A percentile compares a stretch with the other conserved stretches of the same genome.
Evolutionary conservation across 202 grass and related monocot species (phyloP).

Genomic region (Elaeis oleifera): DNA sequence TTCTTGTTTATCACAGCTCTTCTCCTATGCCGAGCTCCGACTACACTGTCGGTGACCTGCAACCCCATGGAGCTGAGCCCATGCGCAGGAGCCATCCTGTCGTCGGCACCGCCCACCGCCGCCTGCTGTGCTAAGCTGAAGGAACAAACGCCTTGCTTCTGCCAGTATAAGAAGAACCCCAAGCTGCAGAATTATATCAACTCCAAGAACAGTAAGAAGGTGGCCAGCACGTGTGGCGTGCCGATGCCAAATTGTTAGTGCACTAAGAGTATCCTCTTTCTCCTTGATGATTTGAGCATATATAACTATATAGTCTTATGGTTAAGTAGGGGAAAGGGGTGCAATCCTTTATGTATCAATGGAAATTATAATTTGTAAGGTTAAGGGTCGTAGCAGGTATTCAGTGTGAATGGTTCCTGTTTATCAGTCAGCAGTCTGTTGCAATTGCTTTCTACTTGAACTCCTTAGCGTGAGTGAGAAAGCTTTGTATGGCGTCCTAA

Average conservation of each 20-base stretch:
- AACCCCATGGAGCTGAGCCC: conserved; percentile 51
- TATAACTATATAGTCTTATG: too few species aligned
- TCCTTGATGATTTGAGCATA: too few species aligned
- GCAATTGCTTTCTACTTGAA: too few species aligned
- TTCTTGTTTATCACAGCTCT: conserved; percentile 13
- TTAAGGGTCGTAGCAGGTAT: too few species aligned
- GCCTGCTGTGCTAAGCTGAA: conserved; percentile 65
- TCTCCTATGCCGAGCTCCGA: not conserved
- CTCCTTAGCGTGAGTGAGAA: too few species aligned
- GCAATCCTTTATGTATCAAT: too few species aligned
- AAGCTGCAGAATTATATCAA: conserved; percentile 61
- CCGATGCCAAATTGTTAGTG: conserved; percentile 43
- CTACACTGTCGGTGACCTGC: conserved; percentile 36
- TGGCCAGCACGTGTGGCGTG: conserved; percentile 40
- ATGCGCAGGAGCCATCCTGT: conserved; percentile 51
- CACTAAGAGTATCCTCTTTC: too few species aligned
- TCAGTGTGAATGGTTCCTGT: too few species aligned
- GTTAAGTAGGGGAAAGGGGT: too few species aligned
- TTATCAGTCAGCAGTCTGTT: too few species aligned
- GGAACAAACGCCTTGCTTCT: conserved; percentile 68
- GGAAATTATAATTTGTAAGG: too few species aligned
- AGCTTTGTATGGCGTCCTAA: too few species aligned
- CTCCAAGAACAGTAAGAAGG: conserved; percentile 81
- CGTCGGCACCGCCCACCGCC: conserved; percentile 33
- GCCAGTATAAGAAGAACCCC: conserved; percentile 69